phyloP scores from a whole-genome alignment of 257 asterid genomes.

The Penstemon newberryi region DNA sequence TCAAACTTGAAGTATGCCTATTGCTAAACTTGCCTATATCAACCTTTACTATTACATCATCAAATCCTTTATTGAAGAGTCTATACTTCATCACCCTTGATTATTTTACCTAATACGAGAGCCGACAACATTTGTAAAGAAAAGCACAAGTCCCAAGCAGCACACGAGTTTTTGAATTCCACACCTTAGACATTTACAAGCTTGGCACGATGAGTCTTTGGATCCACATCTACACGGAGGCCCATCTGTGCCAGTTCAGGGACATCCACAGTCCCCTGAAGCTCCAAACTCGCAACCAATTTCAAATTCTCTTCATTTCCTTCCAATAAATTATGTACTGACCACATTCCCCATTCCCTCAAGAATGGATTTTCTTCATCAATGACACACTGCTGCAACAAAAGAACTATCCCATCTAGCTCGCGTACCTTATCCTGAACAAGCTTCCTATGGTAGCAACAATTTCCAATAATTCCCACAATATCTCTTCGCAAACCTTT shows the following conservation, averaged over 20 bases:
- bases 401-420: conserved; percentile 54
- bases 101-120: no score
- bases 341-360: conserved; percentile 97
- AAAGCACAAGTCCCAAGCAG: no score
- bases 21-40: no score
- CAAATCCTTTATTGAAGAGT: no score
- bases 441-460: conserved; percentile 53
- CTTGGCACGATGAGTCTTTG: conserved; percentile 65
- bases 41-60: no score
- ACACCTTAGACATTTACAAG: conserved; percentile 49
- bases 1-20: no score
- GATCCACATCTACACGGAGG: conserved; percentile 77
- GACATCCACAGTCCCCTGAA: conserved; percentile 65
- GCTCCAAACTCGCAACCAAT: conserved; percentile 57
- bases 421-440: conserved; percentile 77
- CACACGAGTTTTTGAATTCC: no score
- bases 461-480: conserved; percentile 71
- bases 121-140: no score
- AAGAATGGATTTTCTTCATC: conserved; percentile 88
- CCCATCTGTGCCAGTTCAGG: conserved; percentile 68
- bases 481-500: conserved; percentile 81
- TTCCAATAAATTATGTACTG: conserved; percentile 65
- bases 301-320: conserved; percentile 70
- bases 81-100: no score
- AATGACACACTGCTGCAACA: conserved; percentile 72